phyloP scores from a whole-genome alignment of 768 basidiomycete species.

The Astraeus odoratus region DNA sequence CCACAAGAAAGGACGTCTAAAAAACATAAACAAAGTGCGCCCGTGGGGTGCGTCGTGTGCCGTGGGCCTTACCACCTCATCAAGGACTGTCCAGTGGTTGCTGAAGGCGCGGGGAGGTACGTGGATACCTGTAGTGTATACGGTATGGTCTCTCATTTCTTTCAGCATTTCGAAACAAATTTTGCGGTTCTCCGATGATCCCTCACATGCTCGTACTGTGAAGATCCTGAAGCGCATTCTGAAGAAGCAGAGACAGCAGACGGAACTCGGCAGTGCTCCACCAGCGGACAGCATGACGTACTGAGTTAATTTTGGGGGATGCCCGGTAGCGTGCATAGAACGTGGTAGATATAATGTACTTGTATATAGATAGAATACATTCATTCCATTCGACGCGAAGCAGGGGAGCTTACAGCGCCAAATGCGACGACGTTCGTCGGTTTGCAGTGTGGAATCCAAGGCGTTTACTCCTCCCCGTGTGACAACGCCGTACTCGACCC shows the following conservation, averaged over 20 bases:
- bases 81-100: constrained; percentile 50
- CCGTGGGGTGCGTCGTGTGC: constrained; percentile 43
- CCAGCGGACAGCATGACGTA: constrained; percentile 5
- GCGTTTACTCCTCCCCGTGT: no score
- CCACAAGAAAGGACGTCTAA: constrained; percentile 27
- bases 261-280: constrained; percentile 7
- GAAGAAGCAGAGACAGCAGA: constrained; percentile 29
- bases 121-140: constrained; percentile 3
- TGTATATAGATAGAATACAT: no score
- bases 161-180: constrained; percentile 39
- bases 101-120: constrained; percentile 49
- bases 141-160: constrained; percentile 4
- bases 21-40: constrained; percentile 28
- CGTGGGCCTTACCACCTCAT: constrained; percentile 36
- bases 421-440: no score
- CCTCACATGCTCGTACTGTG: constrained; percentile 29
- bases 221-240: constrained; percentile 34
- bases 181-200: constrained; percentile 35
- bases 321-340: no score
- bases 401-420: no score
- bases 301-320: not conserved
- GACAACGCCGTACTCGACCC: no score
- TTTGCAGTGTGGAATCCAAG: no score
- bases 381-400: no score
- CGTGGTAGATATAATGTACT: no score